A percentile compares a stretch with the other conserved stretches of the same genome.
These are phyloP conservation scores for Ustilago sp. DNA, from an alignment of 1,284 basidiomycete genomes.

Conservation along the genomic window DNA sequence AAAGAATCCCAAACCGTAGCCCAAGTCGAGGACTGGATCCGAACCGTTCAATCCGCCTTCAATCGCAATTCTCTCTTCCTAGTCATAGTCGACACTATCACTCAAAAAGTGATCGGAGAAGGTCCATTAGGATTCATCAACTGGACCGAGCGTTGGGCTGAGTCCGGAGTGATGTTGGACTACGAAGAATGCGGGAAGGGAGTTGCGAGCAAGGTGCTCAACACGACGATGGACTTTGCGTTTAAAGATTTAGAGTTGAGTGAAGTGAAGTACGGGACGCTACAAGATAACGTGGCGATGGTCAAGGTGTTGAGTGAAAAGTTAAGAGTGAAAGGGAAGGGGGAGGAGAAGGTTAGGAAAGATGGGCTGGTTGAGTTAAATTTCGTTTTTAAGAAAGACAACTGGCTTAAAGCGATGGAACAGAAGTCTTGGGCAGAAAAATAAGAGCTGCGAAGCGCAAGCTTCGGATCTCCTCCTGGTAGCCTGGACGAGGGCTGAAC, in stretches of 20 bases:
- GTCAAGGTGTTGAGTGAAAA: slow-evolving; percentile 28
- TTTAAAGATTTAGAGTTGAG: slow-evolving; percentile 30
- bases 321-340: slow-evolving; percentile 21
- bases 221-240: slow-evolving; percentile 35
- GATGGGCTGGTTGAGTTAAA: slow-evolving; percentile 27
- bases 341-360: slow-evolving; percentile 14
- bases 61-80: slow-evolving; percentile 43
- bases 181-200: slow-evolving; percentile 17
- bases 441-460: not conserved
- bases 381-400: slow-evolving; percentile 22
- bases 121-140: slow-evolving; percentile 35
- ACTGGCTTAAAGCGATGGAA: slow-evolving; percentile 14
- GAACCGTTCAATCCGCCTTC: slow-evolving; percentile 23
- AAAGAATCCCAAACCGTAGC: slow-evolving; percentile 29
- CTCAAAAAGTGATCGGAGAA: slow-evolving; percentile 24
- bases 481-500: too few species aligned
- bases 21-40: slow-evolving; percentile 31
- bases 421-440: not conserved
- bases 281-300: slow-evolving; percentile 33
- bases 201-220: slow-evolving; percentile 24
- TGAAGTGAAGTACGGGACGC: slow-evolving; percentile 24
- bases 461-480: too few species aligned
- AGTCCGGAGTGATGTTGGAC: slow-evolving; percentile 37
- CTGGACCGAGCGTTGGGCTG: slow-evolving; percentile 19
- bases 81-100: slow-evolving; percentile 20